These are phyloP conservation scores for Termitomyces sp. DNA, from an alignment of 768 basidiomycete genomes.

Conservation along the genomic window DNA sequence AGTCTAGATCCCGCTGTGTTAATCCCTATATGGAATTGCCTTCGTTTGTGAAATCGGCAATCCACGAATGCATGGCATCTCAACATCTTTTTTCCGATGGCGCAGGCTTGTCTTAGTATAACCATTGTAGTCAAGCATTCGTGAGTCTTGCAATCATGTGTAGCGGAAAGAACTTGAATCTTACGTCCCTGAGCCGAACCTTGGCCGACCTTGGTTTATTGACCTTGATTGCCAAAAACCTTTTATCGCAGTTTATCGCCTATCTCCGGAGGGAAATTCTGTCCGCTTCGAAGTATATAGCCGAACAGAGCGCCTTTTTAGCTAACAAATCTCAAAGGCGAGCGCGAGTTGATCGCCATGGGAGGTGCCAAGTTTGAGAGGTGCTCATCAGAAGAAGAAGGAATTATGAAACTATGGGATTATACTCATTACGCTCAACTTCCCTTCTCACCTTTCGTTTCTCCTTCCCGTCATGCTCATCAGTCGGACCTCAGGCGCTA, in stretches of 20 bases:
- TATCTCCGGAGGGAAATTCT: not conserved
- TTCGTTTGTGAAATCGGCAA: not conserved
- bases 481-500: constrained; percentile 4
- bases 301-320: not conserved
- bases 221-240: not conserved
- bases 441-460: not conserved
- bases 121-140: too few species aligned
- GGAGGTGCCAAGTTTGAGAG: too few species aligned
- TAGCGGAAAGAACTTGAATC: not conserved
- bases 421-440: not conserved
- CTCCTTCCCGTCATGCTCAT: constrained; percentile 9
- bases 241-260: not conserved
- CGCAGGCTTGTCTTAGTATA: too few species aligned
- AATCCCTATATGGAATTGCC: not conserved
- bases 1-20: not conserved
- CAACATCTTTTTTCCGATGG: not conserved
- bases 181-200: not conserved
- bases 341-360: too few species aligned
- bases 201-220: not conserved
- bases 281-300: not conserved
- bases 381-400: not conserved
- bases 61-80: too few species aligned
- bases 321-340: not conserved
- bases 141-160: not conserved
- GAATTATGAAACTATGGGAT: not conserved